Conservation (phyloP, 495 filamentous ascomycete genomes). For the Entonaema liquescens region DNA sequence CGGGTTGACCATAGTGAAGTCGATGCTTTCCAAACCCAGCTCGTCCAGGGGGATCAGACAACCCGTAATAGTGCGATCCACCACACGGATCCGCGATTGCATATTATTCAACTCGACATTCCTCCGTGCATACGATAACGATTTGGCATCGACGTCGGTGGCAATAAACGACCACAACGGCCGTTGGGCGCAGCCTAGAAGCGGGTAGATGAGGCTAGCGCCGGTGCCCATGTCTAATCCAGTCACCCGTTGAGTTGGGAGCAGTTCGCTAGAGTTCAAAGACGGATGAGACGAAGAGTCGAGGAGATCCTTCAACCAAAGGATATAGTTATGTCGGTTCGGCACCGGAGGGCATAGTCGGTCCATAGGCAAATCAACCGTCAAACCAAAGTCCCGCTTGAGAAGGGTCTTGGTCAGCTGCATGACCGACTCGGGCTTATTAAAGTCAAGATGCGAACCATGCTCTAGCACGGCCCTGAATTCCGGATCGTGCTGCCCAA, state of each 20-base stretch:
- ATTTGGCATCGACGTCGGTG: constrained; percentile 84
- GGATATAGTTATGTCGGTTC: constrained; percentile 86
- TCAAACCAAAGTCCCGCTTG: constrained; percentile 75
- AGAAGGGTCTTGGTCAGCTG: constrained; percentile 85
- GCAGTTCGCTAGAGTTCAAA: constrained; percentile 25
- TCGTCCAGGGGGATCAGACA: constrained; percentile 69
- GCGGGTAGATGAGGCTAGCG: constrained; percentile 88
- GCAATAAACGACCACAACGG: constrained; percentile 75
- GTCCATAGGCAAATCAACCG: constrained; percentile 75
- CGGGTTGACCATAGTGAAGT: constrained; percentile 95
- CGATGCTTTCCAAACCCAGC: constrained; percentile 66
- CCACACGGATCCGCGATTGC: constrained; percentile 68
- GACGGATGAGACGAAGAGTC: constrained; percentile 75
- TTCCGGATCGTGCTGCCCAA: constrained; percentile 45
- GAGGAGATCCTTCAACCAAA: constrained; percentile 87
- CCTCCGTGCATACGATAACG: constrained; percentile 66
- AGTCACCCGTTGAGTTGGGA: constrained; percentile 57
- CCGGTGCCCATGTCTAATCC: constrained; percentile 94
- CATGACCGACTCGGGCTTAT: constrained; percentile 77
- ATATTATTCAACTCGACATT: constrained; percentile 74
- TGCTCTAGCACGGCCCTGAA: constrained; percentile 57
- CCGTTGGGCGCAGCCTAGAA: constrained; percentile 77
- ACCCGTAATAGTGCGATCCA: constrained; percentile 60
- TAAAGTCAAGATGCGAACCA: constrained; percentile 81
- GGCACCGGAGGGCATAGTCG: constrained; percentile 92